These are phyloP conservation scores for Plasmodiophora brassicae DNA, from an alignment of 208 protist species.

Conservation along the genomic window DNA sequence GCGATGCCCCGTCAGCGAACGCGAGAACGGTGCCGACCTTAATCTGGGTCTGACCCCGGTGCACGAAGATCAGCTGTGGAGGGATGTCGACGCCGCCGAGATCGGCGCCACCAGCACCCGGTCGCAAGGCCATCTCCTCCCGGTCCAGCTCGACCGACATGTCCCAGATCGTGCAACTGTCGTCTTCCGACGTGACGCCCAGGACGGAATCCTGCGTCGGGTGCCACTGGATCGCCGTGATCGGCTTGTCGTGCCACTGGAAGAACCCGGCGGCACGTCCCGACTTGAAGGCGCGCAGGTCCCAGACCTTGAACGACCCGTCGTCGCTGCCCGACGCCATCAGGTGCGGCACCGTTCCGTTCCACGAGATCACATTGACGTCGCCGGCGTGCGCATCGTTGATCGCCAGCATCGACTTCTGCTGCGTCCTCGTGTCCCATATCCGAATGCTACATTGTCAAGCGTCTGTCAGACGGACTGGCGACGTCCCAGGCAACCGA, in stretches of 20 bases:
- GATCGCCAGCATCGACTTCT: neutral
- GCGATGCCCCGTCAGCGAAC: conserved; percentile 8
- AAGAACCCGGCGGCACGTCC: conserved; percentile 33
- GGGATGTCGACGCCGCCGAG: conserved; percentile 32
- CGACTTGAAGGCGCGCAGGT: conserved; percentile 8
- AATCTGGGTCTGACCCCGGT: conserved; percentile 36
- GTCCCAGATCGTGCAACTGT: conserved; percentile 47
- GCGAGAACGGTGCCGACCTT: neutral
- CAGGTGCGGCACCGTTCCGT: neutral
- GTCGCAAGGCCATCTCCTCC: neutral
- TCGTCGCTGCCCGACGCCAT: conserved; percentile 42
- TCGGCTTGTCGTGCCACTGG: conserved; percentile 35
- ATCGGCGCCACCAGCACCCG: conserved; percentile 26
- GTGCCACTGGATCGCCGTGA: conserved; percentile 50
- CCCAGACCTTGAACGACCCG: conserved; percentile 34
- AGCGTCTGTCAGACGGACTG: neutral
- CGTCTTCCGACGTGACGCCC: conserved; percentile 33
- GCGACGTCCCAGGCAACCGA: neutral
- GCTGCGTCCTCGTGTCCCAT: neutral
- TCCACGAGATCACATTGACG: conserved; percentile 48
- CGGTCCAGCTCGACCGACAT: conserved; percentile 40
- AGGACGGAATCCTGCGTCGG: conserved; percentile 43
- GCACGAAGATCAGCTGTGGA: conserved; percentile 40
- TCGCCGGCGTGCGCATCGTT: neutral
- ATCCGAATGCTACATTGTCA: conserved; percentile 14